phyloP scores from a whole-genome alignment of 116 monocot species.

The Iris pallida region DNA sequence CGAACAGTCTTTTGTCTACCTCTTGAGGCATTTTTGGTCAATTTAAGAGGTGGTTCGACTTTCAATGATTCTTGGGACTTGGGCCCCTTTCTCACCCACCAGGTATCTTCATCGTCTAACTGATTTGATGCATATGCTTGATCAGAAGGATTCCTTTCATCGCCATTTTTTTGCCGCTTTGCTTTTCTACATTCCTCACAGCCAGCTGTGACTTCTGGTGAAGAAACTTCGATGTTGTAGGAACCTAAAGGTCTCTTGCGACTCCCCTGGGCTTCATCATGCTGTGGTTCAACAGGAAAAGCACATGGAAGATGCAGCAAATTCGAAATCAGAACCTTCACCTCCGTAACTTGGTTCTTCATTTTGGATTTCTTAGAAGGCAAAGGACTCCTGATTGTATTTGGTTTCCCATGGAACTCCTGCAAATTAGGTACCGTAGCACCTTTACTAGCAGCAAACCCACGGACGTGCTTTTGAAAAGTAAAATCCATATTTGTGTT shows the following conservation, averaged over 20 bases:
- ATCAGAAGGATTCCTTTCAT: conserved; percentile 40
- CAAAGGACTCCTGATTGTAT: neutral
- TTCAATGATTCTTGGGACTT: conserved; percentile 66
- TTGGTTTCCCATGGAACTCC: conserved; percentile 14
- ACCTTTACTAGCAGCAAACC: conserved; percentile 25
- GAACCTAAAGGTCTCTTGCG: conserved; percentile 40
- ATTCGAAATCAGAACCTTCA: conserved; percentile 61
- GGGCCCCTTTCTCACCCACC: conserved; percentile 86
- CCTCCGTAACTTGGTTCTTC: conserved; percentile 42
- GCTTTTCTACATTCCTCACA: conserved; percentile 69
- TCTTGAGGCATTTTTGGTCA: conserved; percentile 64
- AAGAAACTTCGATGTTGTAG: conserved; percentile 40
- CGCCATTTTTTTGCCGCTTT: conserved; percentile 66
- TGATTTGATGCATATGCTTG: conserved; percentile 39
- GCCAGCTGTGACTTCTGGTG: conserved; percentile 39
- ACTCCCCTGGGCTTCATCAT: conserved; percentile 40
- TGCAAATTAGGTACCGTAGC: conserved; percentile 20
- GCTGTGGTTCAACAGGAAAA: conserved; percentile 24
- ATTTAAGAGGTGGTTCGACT: conserved; percentile 57
- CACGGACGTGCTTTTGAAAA: conserved; percentile 18
- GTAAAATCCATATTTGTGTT: conserved; percentile 18
- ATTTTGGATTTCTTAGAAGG: conserved; percentile 28
- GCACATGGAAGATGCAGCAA: conserved; percentile 53
- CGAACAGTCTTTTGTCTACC: conserved; percentile 66
- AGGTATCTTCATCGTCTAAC: conserved; percentile 83